Percentiles rank a stretch among this genome's conserved stretches.
phyloP scores from a whole-genome alignment of 2,329 filamentous ascomycete genomes.

The Lachnellula willkommii region DNA sequence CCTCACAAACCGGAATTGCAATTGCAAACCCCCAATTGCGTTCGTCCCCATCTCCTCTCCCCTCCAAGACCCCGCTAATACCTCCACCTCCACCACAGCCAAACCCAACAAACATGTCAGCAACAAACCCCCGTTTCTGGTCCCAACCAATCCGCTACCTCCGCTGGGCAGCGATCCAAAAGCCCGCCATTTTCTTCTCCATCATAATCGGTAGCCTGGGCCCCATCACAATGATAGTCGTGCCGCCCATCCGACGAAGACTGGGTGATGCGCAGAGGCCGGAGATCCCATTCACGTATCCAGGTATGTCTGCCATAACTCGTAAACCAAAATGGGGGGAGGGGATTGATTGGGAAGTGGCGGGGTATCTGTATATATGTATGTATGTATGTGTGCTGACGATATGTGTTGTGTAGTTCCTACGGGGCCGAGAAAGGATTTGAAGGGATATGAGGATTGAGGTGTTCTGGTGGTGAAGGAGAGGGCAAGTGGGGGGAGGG shows the following conservation, averaged over 20 bases:
- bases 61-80: constrained; percentile 11
- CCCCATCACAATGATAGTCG: constrained; percentile 62
- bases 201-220: constrained; percentile 67
- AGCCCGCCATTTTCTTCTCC: constrained; percentile 88
- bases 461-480: background rate
- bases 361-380: no score
- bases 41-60: background rate
- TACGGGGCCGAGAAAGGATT: constrained; percentile 12
- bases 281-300: constrained; percentile 83
- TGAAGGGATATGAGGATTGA: constrained; percentile 8
- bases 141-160: constrained; percentile 75
- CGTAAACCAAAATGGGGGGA: background rate
- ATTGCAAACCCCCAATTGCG: no score
- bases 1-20: no score
- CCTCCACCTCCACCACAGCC: background rate
- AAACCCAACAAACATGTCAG: constrained; percentile 50
- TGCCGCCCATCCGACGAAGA: constrained; percentile 66
- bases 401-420: constrained; percentile 10
- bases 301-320: constrained; percentile 59
- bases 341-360: background rate
- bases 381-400: background rate
- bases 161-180: constrained; percentile 81
- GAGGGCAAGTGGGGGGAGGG: background rate
- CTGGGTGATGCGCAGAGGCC: constrained; percentile 70
- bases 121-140: constrained; percentile 71